Conservation (phyloP, 352 stramenopile genomes). For the Phytopythium vexans region DNA sequence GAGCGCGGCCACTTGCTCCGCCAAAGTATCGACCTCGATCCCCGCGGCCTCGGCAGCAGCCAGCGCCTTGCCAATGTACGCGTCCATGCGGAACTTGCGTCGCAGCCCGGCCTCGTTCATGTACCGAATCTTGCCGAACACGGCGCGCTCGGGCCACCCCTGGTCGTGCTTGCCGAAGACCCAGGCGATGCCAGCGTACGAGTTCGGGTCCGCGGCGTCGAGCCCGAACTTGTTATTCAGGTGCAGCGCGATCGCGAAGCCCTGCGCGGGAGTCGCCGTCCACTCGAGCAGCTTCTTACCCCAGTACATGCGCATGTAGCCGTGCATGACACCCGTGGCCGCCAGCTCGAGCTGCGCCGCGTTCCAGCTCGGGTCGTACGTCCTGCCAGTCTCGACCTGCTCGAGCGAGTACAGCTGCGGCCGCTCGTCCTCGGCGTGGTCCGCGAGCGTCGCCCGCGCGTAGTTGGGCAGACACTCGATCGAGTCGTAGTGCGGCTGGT, state of each 20-base stretch:
- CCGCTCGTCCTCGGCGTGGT: slow-evolving; percentile 86
- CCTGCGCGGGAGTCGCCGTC: slow-evolving; percentile 89
- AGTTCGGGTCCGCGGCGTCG: slow-evolving; percentile 97
- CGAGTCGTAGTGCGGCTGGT: slow-evolving; percentile 95
- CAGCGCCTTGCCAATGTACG: slow-evolving; percentile 64
- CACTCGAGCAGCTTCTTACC: slow-evolving; percentile 99
- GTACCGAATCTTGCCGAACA: slow-evolving; percentile 99
- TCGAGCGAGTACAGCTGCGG: slow-evolving; percentile 90
- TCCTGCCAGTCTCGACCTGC: slow-evolving; percentile 91
- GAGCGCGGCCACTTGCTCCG: neutral
- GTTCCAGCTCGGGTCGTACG: slow-evolving; percentile 98
- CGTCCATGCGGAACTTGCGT: slow-evolving; percentile 97
- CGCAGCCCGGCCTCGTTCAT: slow-evolving; percentile 99
- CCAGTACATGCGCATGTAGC: slow-evolving; percentile 99
- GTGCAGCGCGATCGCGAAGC: slow-evolving; percentile 90
- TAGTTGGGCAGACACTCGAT: slow-evolving; percentile 88
- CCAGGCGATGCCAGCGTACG: slow-evolving; percentile 82
- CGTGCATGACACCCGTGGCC: slow-evolving; percentile 90
- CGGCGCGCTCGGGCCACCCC: slow-evolving; percentile 92
- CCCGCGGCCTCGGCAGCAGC: slow-evolving; percentile 17
- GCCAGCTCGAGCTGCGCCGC: slow-evolving; percentile 96
- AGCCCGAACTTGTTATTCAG: slow-evolving; percentile 99
- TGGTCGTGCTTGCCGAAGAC: slow-evolving; percentile 96
- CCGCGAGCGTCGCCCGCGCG: slow-evolving; percentile 89
- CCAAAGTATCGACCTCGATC: neutral